Base-by-base conservation (phyloP, 225 moss, liverwort and hornwort species). In the Physcomitrium patens region DNA sequence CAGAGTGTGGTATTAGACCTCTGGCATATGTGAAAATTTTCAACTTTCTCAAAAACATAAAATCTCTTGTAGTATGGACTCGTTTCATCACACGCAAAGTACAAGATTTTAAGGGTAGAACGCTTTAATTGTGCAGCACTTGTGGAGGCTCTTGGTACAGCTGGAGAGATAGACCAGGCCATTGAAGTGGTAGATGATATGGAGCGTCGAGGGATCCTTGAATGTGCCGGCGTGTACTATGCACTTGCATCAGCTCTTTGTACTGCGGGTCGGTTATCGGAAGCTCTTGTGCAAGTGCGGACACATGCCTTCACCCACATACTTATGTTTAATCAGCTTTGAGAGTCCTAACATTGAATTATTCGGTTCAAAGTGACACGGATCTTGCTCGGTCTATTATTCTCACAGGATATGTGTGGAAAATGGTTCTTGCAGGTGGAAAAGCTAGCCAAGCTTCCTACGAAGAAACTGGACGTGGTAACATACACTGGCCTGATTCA, bases 401-500 rank as follows among this genome's bases (percentile, higher is more conserved):
- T 52, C 66, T 70, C 23, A 65, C 69, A 51, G 2, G 14, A 28
- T 17, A 57, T 26, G 69, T 58, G 65, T 58, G 65, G 3, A 48
- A 46, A 50, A 48, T 74, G 23, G 4, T 37, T 37, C 31, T 37
- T 53, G 70, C 84, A 99, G 99, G 90, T 99, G 23, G 90, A 87
- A 31, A 86, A 83, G 63, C 69, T 91, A 14, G 13, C 63, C 22
- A 80, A 74, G 31, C 84, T 90, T 58, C 79, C 90, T 61, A 85
- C 91, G 22, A 77, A 77, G 67, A 92, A 86, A 78, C 82, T 91
- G 17, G 78, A 91, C 28, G 95, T 99, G 13, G 72, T 86, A 54
- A 95, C 95, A n/a, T 99, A 85, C 82, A 99, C 95, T 18, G 94
- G 99, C 27, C 81, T 99, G 5, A 93, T 99, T 53, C 90, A 80